These are phyloP conservation scores for Lycium barbarum DNA, from an alignment of 257 asterid genomes.

Conservation along the genomic window DNA sequence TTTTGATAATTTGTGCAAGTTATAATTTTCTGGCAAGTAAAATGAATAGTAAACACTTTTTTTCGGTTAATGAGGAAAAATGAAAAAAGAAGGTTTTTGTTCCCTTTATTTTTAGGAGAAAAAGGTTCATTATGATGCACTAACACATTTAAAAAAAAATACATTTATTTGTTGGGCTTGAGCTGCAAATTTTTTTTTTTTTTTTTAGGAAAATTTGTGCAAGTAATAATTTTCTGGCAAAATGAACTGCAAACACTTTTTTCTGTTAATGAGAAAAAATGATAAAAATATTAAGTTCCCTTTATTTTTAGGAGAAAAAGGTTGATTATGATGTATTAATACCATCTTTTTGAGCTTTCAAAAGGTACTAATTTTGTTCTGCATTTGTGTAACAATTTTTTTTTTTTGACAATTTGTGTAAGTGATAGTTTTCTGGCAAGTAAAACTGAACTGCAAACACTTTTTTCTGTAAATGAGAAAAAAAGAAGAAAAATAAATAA, in stretches of 20 bases:
- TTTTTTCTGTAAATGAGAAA: too few species aligned
- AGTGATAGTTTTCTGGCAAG: too few species aligned
- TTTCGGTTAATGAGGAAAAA: neutral
- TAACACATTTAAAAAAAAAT: too few species aligned
- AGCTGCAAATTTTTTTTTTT: too few species aligned
- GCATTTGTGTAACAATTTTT: neutral
- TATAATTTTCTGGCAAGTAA: neutral
- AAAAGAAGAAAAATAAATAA: too few species aligned
- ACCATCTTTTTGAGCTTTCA: neutral
- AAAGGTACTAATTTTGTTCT: neutral
- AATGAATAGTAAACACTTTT: neutral
- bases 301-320: neutral
- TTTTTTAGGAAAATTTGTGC: neutral
- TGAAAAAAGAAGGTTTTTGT: neutral
- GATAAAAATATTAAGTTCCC: neutral
- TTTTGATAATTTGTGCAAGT: neutral
- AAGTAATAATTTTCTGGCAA: neutral
- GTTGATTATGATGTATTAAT: neutral
- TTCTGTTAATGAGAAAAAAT: neutral
- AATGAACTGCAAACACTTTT: constrained; percentile 2
- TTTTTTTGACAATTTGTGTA: neutral
- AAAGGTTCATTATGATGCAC: too few species aligned
- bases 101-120: too few species aligned
- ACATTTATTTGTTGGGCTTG: too few species aligned
- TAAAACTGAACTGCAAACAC: too few species aligned